A percentile compares a stretch with the other conserved stretches of the same genome.
Evolutionary conservation across 2,329 filamentous ascomycete species (phyloP).

Genomic region (Paradendryphiella salina): DNA sequence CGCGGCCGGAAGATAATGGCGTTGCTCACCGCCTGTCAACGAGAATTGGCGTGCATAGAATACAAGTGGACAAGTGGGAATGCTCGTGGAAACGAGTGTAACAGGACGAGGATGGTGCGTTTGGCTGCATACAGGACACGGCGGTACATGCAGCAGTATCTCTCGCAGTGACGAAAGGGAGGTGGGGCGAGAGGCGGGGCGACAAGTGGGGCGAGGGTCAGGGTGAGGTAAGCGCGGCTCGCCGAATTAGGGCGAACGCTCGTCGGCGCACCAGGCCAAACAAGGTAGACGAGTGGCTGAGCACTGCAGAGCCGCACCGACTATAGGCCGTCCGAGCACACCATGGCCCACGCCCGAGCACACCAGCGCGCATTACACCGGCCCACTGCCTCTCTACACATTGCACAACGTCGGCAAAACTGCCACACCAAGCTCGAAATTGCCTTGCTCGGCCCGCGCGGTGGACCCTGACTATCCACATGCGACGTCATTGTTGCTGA

Average conservation of each 20-base stretch:
- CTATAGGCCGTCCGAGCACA: neutral
- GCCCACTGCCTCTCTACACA: neutral
- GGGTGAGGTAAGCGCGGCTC: conserved; percentile 19
- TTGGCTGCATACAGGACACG: conserved; percentile 17
- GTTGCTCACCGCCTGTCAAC: conserved; percentile 18
- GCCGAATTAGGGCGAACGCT: conserved; percentile 21
- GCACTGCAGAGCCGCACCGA: conserved; percentile 18
- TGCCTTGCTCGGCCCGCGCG: conserved; percentile 15
- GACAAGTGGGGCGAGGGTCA: conserved; percentile 16
- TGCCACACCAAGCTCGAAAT: neutral
- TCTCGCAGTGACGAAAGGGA: conserved; percentile 23
- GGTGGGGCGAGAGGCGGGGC: conserved; percentile 15
- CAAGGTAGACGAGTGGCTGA: conserved; percentile 11
- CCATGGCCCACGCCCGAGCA: neutral
- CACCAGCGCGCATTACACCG: neutral
- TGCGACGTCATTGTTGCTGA: conserved; percentile 34
- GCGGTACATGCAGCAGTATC: conserved; percentile 3
- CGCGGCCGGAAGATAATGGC: conserved; percentile 30
- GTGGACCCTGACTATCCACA: conserved; percentile 34
- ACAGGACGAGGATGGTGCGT: conserved; percentile 10
- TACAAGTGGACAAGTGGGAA: conserved; percentile 9
- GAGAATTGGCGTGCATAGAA: conserved; percentile 10
- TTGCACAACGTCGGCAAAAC: conserved; percentile 9
- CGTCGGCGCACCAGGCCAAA: neutral
- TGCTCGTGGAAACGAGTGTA: conserved; percentile 12